A percentile compares a stretch with the other conserved stretches of the same genome.
Evolutionary conservation across 495 filamentous ascomycete species (phyloP).

Genomic region (Neurospora sp.): DNA sequence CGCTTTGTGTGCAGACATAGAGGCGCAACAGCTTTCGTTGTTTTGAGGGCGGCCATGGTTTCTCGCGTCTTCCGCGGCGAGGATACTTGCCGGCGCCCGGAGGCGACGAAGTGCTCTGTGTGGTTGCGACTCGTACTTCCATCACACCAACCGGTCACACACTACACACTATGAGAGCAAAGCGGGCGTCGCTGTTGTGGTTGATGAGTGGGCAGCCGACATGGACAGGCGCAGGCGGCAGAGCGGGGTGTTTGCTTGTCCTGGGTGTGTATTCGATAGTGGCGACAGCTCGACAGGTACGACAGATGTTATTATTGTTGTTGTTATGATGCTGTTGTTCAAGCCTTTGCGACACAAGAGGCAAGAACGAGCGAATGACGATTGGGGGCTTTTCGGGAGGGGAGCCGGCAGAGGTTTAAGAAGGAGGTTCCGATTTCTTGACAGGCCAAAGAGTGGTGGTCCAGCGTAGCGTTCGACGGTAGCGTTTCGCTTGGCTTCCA

Average conservation of each 20-base stretch:
- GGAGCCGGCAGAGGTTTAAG: neutral
- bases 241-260: neutral
- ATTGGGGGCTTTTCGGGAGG: neutral
- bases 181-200: neutral
- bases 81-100: slow-evolving; percentile 13
- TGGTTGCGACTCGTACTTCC: neutral
- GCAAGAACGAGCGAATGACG: neutral
- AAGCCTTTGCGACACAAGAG: neutral
- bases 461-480: neutral
- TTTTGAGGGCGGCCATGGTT: slow-evolving; percentile 24
- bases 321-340: neutral
- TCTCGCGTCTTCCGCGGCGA: slow-evolving; percentile 23
- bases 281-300: neutral
- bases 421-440: neutral
- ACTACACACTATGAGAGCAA: neutral
- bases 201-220: neutral
- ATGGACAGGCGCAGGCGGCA: neutral
- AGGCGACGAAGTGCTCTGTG: slow-evolving; percentile 2
- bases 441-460: neutral
- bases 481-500: neutral
- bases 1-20: slow-evolving; percentile 26
- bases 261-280: neutral
- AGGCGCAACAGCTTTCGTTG: slow-evolving; percentile 24
- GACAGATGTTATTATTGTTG: neutral
- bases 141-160: neutral